phyloP scores from a whole-genome alignment of 2,329 filamentous ascomycete species.

The Colletotrichum tanaceti region DNA sequence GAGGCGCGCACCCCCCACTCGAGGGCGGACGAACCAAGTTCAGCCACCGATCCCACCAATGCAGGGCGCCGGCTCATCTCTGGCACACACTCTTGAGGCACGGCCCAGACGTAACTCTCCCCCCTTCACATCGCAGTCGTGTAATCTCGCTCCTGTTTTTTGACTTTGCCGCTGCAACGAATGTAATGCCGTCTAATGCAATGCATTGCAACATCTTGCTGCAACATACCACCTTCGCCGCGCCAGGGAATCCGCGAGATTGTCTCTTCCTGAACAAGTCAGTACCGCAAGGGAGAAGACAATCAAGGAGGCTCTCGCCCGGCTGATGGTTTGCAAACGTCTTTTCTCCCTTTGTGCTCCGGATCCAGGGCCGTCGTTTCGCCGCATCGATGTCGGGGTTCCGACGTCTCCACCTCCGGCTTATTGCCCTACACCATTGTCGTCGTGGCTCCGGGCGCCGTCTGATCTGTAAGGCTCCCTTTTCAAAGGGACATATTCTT shows the following conservation, averaged over 20 bases:
- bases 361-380: not conserved
- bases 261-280: not conserved
- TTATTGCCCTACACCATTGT: not conserved
- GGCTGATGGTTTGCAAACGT: not conserved
- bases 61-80: not conserved
- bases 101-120: not conserved
- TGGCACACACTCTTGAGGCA: not conserved
- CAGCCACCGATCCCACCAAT: not conserved
- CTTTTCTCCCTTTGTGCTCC: not conserved
- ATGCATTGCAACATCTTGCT: not conserved
- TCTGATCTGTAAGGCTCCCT: not conserved
- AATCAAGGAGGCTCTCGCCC: not conserved
- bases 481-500: too few relatives aligned
- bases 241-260: not conserved
- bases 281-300: not conserved
- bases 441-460: not conserved
- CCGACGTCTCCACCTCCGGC: too few relatives aligned
- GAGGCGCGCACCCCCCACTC: not conserved
- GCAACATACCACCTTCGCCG: not conserved
- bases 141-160: not conserved
- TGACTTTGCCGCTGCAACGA: slow-evolving; percentile 15
- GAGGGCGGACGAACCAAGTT: not conserved
- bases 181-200: not conserved
- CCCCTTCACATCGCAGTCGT: not conserved
- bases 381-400: not conserved